These are phyloP conservation scores for Leccinum pallidistipes DNA, from an alignment of 1,284 basidiomycete species.

Conservation along the genomic window DNA sequence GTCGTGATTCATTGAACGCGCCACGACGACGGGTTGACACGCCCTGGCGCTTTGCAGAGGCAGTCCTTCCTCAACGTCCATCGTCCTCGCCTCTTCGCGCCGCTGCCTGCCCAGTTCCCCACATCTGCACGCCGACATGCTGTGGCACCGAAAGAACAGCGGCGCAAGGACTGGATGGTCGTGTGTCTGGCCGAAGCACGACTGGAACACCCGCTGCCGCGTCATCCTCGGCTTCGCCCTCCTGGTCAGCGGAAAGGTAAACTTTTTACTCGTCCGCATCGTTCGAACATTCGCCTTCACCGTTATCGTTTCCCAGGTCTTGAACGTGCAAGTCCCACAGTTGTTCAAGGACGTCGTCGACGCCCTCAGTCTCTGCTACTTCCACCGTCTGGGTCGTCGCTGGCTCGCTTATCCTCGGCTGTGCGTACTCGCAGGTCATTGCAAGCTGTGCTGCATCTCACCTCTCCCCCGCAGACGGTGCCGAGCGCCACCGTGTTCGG, in stretches of 20 bases:
- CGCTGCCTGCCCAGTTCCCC: constrained; percentile 10
- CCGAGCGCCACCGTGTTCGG: constrained; percentile 88
- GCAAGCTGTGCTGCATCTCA: constrained; percentile 7
- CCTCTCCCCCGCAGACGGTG: constrained; percentile 64
- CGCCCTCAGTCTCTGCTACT: constrained; percentile 73
- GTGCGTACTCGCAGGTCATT: constrained; percentile 49
- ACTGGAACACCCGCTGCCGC: constrained; percentile 73
- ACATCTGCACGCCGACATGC: constrained; percentile 17
- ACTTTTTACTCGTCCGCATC: constrained; percentile 22
- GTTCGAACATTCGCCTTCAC: constrained; percentile 1
- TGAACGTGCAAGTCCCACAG: constrained; percentile 97
- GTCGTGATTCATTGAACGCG: no score
- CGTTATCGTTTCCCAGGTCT: constrained; percentile 46
- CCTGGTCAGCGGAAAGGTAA: constrained; percentile 86
- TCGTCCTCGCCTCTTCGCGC: not conserved
- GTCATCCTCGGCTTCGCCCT: constrained; percentile 85
- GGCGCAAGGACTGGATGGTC: constrained; percentile 68
- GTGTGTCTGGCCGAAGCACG: constrained; percentile 73
- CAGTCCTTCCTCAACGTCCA: constrained; percentile 7
- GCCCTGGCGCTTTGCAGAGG: constrained; percentile 6
- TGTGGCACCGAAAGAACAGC: constrained; percentile 47
- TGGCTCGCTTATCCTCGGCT: constrained; percentile 88
- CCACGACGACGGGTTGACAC: no score
- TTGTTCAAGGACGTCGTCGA: constrained; percentile 95
- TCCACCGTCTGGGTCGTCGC: constrained; percentile 91